Conservation (phyloP, 2,329 filamentous ascomycete genomes). For the Apiospora rasikravindrae region DNA sequence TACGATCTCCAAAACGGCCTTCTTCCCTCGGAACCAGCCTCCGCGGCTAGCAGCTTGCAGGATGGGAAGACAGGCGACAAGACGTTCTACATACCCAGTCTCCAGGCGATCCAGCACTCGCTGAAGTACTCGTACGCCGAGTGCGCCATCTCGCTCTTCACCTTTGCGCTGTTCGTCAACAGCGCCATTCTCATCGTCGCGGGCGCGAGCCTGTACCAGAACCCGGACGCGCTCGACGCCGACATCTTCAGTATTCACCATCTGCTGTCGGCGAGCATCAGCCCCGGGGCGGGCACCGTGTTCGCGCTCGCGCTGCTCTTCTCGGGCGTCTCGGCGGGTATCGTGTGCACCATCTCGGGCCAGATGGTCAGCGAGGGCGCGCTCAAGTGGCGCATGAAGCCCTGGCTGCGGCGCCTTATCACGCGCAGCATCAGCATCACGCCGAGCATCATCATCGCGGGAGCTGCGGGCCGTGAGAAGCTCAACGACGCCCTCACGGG, state of each 20-base stretch:
- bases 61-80: conserved; percentile 43
- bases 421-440: conserved; percentile 82
- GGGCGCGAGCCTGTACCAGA: conserved; percentile 74
- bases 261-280: conserved; percentile 71
- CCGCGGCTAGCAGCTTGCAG: conserved; percentile 32
- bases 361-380: conserved; percentile 90
- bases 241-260: conserved; percentile 85
- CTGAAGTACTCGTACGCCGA: conserved; percentile 77
- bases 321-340: conserved; percentile 80
- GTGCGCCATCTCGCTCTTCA: conserved; percentile 74
- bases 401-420: conserved; percentile 79
- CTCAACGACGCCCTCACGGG: conserved; percentile 75
- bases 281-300: conserved; percentile 78
- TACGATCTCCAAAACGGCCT: conserved; percentile 66
- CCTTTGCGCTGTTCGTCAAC: conserved; percentile 85
- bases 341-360: conserved; percentile 87
- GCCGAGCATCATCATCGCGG: conserved; percentile 83
- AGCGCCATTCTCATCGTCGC: conserved; percentile 82
- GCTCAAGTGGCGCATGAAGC: conserved; percentile 73
- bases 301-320: conserved; percentile 83
- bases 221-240: conserved; percentile 65
- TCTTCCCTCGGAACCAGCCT: conserved; percentile 42
- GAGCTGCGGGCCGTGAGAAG: conserved; percentile 73
- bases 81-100: conserved; percentile 71
- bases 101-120: conserved; percentile 74